Conservation (phyloP, 345 rosid species). For the Citrus unshiu region DNA sequence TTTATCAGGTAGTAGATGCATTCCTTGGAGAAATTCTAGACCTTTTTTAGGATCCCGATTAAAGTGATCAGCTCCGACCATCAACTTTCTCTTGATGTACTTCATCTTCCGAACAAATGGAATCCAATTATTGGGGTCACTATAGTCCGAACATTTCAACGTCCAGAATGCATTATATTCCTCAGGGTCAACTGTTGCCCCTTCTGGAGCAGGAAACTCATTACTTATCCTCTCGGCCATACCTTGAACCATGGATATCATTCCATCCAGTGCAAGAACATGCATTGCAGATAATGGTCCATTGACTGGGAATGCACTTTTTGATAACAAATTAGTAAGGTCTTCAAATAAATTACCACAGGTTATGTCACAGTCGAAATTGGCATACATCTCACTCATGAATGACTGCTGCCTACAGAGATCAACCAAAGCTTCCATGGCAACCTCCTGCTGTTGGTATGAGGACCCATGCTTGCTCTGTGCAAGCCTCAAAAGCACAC, state of each 20-base stretch:
- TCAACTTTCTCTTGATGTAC: constrained; percentile 50
- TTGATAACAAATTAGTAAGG: constrained; percentile 55
- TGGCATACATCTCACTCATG: constrained; percentile 65
- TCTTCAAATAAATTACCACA: constrained; percentile 70
- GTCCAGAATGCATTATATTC: constrained; percentile 57
- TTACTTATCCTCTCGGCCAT: constrained; percentile 60
- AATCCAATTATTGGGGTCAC: constrained; percentile 56
- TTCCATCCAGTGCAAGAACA: constrained; percentile 70
- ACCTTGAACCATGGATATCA: constrained; percentile 50
- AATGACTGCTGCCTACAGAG: constrained; percentile 63
- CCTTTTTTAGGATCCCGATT: constrained; percentile 68
- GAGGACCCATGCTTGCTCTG: constrained; percentile 70
- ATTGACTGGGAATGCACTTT: constrained; percentile 68
- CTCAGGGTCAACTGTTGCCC: constrained; percentile 28
- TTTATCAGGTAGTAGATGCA: constrained; percentile 60
- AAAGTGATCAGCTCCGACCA: constrained; percentile 68
- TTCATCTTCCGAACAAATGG: constrained; percentile 57
- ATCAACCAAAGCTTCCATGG: constrained; percentile 77
- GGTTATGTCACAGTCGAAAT: constrained; percentile 74
- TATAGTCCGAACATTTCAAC: constrained; percentile 46
- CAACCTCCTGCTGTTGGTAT: constrained; percentile 80
- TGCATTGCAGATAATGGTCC: constrained; percentile 76
- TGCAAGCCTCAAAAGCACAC: constrained; percentile 63
- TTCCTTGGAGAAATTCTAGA: constrained; percentile 61
- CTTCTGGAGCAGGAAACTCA: constrained; percentile 34